Evolutionary conservation across 495 filamentous ascomycete species (phyloP).

Genomic region (Podospora conica): DNA sequence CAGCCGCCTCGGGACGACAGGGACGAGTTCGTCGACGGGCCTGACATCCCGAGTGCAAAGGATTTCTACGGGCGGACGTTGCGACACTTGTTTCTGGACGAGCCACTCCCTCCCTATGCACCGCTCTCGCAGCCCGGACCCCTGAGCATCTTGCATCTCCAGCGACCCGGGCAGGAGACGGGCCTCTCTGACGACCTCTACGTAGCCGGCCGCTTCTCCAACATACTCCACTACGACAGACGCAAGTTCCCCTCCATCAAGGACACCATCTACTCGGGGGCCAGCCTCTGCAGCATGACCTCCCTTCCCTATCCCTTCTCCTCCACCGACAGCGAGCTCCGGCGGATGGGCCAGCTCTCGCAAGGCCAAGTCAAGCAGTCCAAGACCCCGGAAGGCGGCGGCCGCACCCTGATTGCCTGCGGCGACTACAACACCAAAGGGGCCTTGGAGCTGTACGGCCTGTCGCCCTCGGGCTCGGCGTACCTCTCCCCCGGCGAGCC

Average conservation of each 20-base stretch:
- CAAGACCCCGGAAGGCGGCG: conserved; percentile 43
- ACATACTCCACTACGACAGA: conserved; percentile 82
- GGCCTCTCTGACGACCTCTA: conserved; percentile 59
- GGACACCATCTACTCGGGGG: conserved; percentile 76
- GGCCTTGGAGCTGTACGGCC: conserved; percentile 78
- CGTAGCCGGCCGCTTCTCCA: conserved; percentile 85
- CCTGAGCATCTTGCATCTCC: conserved; percentile 72
- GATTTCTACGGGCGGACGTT: conserved; percentile 28
- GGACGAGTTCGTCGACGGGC: conserved; percentile 30
- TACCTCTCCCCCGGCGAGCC: conserved; percentile 20
- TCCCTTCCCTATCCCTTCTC: conserved; percentile 65
- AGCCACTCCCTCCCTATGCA: conserved; percentile 54
- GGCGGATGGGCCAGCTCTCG: conserved; percentile 46
- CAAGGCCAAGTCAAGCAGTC: conserved; percentile 45
- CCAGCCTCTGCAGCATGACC: conserved; percentile 69
- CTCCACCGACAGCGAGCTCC: conserved; percentile 46
- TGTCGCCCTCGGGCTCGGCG: conserved; percentile 32
- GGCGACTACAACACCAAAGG: conserved; percentile 96
- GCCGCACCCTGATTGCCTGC: conserved; percentile 67
- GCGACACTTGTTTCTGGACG: conserved; percentile 27
- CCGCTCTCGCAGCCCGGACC: conserved; percentile 76
- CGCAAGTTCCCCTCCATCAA: conserved; percentile 75
- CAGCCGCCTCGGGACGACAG: conserved; percentile 16
- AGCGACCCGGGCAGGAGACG: conserved; percentile 44
- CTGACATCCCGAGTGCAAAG: conserved; percentile 24